Evolutionary conservation across 1,284 basidiomycete species (phyloP).

Genomic region (Malassezia pachydermatis): DNA sequence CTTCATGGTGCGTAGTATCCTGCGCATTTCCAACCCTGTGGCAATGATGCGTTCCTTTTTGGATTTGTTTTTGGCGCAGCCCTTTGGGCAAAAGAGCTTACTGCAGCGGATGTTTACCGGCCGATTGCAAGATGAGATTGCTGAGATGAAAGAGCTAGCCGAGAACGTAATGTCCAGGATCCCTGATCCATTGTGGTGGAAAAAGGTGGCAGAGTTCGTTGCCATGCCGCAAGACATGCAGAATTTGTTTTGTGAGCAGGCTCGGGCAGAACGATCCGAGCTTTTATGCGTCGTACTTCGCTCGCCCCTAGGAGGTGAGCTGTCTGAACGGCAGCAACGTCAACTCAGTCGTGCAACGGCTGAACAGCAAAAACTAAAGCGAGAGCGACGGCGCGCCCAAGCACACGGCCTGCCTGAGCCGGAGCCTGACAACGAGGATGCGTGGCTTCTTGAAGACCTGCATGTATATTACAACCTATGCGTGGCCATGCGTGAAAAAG

Average conservation of each 20-base stretch:
- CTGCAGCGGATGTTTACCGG: conserved; percentile 77
- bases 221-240: conserved; percentile 80
- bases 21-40: conserved; percentile 90
- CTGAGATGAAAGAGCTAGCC: conserved; percentile 71
- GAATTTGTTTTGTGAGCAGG: conserved; percentile 50
- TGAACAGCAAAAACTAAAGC: conserved; percentile 42
- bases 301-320: conserved; percentile 61
- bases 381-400: conserved; percentile 22
- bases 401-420: conserved; percentile 30
- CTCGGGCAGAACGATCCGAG: conserved; percentile 62
- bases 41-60: conserved; percentile 84
- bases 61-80: conserved; percentile 93
- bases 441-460: conserved; percentile 46
- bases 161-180: conserved; percentile 75
- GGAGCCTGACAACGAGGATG: conserved; percentile 41
- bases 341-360: conserved; percentile 38
- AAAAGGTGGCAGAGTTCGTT: conserved; percentile 76
- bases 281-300: conserved; percentile 73
- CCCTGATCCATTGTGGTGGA: conserved; percentile 73
- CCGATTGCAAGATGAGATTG: conserved; percentile 78
- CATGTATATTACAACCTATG: conserved; percentile 40
- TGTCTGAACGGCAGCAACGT: conserved; percentile 31
- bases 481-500: conserved; percentile 67
- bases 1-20: conserved; percentile 80
- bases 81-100: conserved; percentile 84